Conservation (phyloP, 2,329 filamentous ascomycete species). For the Aureobasidium subglaciale region DNA sequence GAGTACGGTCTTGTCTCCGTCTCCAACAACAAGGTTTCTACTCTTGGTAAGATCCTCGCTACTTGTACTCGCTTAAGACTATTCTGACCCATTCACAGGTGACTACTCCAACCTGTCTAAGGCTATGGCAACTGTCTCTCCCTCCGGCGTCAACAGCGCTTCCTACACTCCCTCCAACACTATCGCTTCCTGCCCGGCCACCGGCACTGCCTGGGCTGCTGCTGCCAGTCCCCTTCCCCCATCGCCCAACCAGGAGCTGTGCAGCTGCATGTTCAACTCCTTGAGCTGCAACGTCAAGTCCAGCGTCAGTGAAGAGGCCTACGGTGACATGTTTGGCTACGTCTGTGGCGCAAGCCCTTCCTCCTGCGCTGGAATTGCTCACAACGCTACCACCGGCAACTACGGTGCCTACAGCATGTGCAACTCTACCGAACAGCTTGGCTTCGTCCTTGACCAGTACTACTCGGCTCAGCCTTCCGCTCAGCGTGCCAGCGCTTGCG, state of each 20-base stretch:
- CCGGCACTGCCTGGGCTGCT: constrained; percentile 61
- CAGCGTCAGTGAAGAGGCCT: constrained; percentile 51
- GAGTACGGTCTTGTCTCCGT: constrained; percentile 74
- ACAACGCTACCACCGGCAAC: constrained; percentile 58
- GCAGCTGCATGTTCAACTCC: constrained; percentile 74
- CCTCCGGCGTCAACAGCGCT: constrained; percentile 57
- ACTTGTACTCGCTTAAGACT: too few relatives aligned
- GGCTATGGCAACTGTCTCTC: constrained; percentile 61
- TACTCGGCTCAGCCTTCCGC: constrained; percentile 50
- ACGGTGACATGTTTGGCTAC: constrained; percentile 63
- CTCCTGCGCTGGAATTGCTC: constrained; percentile 61
- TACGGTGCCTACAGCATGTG: constrained; percentile 80
- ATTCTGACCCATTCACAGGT: background rate
- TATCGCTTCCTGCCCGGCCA: constrained; percentile 61
- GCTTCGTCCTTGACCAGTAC: constrained; percentile 68
- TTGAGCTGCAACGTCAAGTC: constrained; percentile 62
- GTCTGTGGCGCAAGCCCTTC: constrained; percentile 55
- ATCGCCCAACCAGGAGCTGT: constrained; percentile 68
- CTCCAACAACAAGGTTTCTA: constrained; percentile 52
- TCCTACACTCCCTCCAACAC: constrained; percentile 70
- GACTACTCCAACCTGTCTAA: constrained; percentile 69
- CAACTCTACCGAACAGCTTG: constrained; percentile 60
- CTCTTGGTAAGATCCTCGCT: constrained; percentile 51
- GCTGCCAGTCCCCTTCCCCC: constrained; percentile 65
- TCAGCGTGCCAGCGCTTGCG: constrained; percentile 51